These are phyloP conservation scores for Cryptococcus jaspeensis DNA, from an alignment of 1,284 basidiomycete species.

Conservation along the genomic window DNA sequence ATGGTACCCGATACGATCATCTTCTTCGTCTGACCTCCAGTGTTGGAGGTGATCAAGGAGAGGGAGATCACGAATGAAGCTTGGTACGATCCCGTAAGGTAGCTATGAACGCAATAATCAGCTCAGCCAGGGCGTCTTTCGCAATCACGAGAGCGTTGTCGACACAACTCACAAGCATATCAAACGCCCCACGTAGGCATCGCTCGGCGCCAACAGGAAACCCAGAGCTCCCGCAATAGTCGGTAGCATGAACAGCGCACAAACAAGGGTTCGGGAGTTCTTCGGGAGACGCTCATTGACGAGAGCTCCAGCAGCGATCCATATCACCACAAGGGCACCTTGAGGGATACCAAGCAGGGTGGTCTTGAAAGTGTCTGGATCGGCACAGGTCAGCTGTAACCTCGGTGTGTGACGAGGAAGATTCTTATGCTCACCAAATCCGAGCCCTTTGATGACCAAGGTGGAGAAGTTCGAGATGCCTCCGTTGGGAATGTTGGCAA, in stretches of 20 bases:
- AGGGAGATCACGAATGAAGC: conserved; percentile 55
- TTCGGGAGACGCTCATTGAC: conserved; percentile 45
- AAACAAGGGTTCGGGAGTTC: conserved; percentile 45
- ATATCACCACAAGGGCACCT: conserved; percentile 47
- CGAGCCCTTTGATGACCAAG: conserved; percentile 48
- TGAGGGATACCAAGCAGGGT: conserved; percentile 49
- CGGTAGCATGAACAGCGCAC: conserved; percentile 48
- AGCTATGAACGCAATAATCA: conserved; percentile 23
- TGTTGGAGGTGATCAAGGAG: conserved; percentile 55
- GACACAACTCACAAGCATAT: conserved; percentile 59
- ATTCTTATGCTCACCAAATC: conserved; percentile 24
- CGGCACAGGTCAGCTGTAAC: background rate
- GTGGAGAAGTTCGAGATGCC: conserved; percentile 50
- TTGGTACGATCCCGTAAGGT: conserved; percentile 54
- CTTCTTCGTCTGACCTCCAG: conserved; percentile 55
- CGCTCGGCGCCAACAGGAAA: conserved; percentile 48
- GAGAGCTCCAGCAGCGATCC: conserved; percentile 41
- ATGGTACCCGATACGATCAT: conserved; percentile 49
- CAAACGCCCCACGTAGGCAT: conserved; percentile 49
- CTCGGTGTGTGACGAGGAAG: background rate
- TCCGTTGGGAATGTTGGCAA: conserved; percentile 51
- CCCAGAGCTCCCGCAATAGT: conserved; percentile 50
- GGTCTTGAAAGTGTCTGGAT: conserved; percentile 39
- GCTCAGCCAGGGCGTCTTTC: background rate
- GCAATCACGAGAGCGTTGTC: background rate